Percentiles rank a stretch among this genome's conserved stretches.
Evolutionary conservation across 371 early-diverging fungal genomes (phyloP).

Genomic region (Ordospora colligata): DNA sequence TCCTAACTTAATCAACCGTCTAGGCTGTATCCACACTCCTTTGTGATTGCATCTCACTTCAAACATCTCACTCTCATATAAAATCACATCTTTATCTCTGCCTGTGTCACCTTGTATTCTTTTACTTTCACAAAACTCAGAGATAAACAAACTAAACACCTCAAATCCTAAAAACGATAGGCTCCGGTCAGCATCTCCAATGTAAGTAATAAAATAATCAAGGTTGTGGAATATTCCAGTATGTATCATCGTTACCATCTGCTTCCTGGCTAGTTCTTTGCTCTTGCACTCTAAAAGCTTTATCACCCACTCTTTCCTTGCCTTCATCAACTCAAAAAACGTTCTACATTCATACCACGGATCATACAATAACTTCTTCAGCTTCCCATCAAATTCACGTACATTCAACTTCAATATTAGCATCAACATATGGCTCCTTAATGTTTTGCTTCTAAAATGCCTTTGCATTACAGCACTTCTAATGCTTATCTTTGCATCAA

Average conservation of each 20-base stretch:
- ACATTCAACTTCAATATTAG: not conserved
- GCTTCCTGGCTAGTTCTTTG: not conserved
- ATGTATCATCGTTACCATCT: constrained; percentile 7
- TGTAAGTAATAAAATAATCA: constrained; percentile 13
- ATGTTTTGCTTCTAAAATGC: not conserved
- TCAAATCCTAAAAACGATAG: constrained; percentile 24
- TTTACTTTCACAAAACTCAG: not conserved
- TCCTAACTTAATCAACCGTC: not conserved
- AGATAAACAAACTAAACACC: not conserved
- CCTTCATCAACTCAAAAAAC: constrained; percentile 8
- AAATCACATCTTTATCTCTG: not conserved
- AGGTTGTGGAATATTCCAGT: constrained; percentile 8
- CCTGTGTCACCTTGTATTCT: not conserved
- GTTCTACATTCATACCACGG: constrained; percentile 2
- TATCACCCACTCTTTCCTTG: not conserved
- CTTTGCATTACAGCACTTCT: not conserved
- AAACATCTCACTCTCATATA: not conserved
- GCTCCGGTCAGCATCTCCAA: constrained; percentile 2
- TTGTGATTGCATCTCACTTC: not conserved
- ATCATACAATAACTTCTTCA: not conserved
- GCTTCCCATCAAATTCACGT: not conserved
- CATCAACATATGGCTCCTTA: constrained; percentile 1
- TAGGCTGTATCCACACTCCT: not conserved
- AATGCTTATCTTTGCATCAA: not conserved
- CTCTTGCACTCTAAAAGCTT: not conserved